Percentiles rank a stretch among this genome's conserved stretches.
These are phyloP conservation scores for Chaetoceros muelleri DNA, from an alignment of 108 stramenopile genomes.

Conservation along the genomic window DNA sequence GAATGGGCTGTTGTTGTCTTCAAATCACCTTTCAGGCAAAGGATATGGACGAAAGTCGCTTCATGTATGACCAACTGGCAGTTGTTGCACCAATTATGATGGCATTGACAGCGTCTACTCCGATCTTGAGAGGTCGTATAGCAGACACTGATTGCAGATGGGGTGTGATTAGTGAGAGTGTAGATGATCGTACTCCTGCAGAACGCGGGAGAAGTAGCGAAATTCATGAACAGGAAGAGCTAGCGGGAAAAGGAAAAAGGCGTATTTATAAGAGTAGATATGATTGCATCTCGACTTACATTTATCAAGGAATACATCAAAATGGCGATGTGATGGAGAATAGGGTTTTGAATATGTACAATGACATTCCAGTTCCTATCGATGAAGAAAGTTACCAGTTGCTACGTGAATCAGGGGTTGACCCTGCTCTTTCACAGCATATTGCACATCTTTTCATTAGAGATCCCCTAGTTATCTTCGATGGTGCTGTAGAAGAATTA, in stretches of 20 bases:
- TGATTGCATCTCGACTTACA: conserved; percentile 89
- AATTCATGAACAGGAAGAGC: conserved; percentile 36
- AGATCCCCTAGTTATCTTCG: conserved; percentile 96
- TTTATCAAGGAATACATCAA: conserved; percentile 59
- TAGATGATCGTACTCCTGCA: conserved; percentile 89
- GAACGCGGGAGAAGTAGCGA: conserved; percentile 79
- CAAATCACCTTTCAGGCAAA: conserved; percentile 98
- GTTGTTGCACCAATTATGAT: conserved; percentile 97
- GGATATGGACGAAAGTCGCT: conserved; percentile 92
- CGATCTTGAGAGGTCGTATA: conserved; percentile 84
- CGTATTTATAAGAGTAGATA: conserved; percentile 93
- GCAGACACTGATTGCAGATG: conserved; percentile 96
- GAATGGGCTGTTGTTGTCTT: conserved; percentile 99
- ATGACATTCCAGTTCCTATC: conserved; percentile 81
- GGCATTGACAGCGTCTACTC: conserved; percentile 95
- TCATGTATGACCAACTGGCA: conserved; percentile 97
- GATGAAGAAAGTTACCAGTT: conserved; percentile 69
- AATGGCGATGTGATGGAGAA: conserved; percentile 24
- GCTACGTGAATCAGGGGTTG: conserved; percentile 78
- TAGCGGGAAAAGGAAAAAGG: conserved; percentile 56
- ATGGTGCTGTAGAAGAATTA: conserved; percentile 88
- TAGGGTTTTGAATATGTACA: conserved; percentile 86
- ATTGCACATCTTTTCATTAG: conserved; percentile 93
- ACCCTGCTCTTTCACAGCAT: conserved; percentile 90
- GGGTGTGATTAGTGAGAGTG: conserved; percentile 90